These are phyloP conservation scores for Lolium rigidum DNA, from an alignment of 176 grass and related monocot species.

Conservation along the genomic window DNA sequence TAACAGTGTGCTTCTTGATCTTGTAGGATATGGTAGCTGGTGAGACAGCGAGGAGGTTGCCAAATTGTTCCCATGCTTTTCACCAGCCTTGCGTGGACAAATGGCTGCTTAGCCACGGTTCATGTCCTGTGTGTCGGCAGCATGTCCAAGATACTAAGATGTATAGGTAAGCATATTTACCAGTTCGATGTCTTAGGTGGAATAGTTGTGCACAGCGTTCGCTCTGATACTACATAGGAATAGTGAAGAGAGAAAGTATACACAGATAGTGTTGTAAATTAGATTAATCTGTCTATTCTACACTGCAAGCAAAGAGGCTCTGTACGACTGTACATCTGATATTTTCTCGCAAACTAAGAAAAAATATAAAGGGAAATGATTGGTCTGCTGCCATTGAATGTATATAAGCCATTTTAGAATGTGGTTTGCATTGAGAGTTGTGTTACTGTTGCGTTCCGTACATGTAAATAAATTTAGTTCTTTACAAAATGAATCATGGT, in stretches of 20 bases:
- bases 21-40: slow-evolving; percentile 46
- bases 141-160: slow-evolving; percentile 51
- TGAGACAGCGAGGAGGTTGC: slow-evolving; percentile 71
- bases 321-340: slow-evolving; percentile 17
- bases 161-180: not conserved
- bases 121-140: slow-evolving; percentile 87
- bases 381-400: not conserved
- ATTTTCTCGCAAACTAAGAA: not conserved
- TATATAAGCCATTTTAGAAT: not conserved
- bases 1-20: not conserved
- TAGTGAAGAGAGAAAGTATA: not conserved
- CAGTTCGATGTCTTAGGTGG: not conserved
- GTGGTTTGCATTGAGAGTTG: not conserved
- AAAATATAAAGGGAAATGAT: slow-evolving; percentile 13
- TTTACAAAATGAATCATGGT: too few species aligned
- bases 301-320: not conserved
- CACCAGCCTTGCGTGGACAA: slow-evolving; percentile 81
- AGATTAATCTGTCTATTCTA: slow-evolving; percentile 22
- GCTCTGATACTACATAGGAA: slow-evolving; percentile 5
- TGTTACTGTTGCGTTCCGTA: too few species aligned
- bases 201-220: slow-evolving; percentile 20
- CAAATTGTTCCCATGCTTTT: slow-evolving; percentile 72
- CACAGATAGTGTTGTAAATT: slow-evolving; percentile 29
- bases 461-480: too few species aligned
- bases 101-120: slow-evolving; percentile 70